Evolutionary conservation across 345 rosid genomes (phyloP), one percentile per base, ranked within the genome.

Genomic region (Linum lewisii): DNA sequence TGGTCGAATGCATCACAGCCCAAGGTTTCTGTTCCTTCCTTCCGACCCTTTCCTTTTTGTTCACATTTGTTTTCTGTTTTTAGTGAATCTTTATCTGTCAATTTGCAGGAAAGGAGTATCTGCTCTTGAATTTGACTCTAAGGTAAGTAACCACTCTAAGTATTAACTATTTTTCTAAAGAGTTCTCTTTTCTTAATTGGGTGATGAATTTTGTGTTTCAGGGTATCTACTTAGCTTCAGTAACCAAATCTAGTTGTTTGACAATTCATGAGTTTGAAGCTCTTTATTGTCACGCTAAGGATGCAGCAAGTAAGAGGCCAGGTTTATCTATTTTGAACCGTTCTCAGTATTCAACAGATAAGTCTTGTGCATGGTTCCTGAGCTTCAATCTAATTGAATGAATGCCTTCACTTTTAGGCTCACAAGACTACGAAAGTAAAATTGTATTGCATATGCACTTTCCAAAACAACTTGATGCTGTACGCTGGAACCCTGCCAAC

Each of bases 201-300:
- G 6, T 36, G 7, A 32, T 49, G 7, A 15, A 7, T 21, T 18
- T 29, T n/a, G 5, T 66, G 21, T 70, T 73, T 59, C 84, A 89
- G 95, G 99, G 99, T 71, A 67, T 87, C 67, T 89, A 87, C 68
- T 50, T 87, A 66, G 97, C 73, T 22, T 83, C 97, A 15, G 97
- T 80, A 22, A 85, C 95, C 32, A 82, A 75, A 76, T 69, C 86
- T 0, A 91, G 97, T 57, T 89, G 99, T 82, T 68, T 89, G 71
- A 85, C 79, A 4, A 86, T 93, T 18, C 91, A 89, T 81, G 97
- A 89, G 66, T 89, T 85, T 79, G 97, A 93, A 65, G 38, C 85
- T 59, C 78, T 93, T 26, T 87, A 81, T 66, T 79, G 89, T 71
- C 82, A 78, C 29, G 70, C 82, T 62, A 72, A 66, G 61, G 64